These are phyloP conservation scores for Teunomyces atbi DNA, from an alignment of 805 yeast genomes.

Conservation along the genomic window DNA sequence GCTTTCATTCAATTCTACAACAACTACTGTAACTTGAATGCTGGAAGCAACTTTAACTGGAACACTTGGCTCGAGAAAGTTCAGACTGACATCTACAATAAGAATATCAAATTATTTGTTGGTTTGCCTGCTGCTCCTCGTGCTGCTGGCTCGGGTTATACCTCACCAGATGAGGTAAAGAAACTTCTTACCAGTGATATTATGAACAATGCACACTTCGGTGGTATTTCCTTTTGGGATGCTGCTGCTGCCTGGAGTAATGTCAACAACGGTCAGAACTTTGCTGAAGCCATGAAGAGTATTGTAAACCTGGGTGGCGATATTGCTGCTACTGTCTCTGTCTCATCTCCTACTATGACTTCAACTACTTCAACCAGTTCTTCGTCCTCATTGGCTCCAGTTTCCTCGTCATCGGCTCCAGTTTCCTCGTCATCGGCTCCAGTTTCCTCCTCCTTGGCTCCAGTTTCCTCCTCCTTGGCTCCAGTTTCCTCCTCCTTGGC, in stretches of 20 bases:
- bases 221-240: conserved; percentile 40
- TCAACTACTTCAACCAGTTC: conserved; percentile 7
- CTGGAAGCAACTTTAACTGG: conserved; percentile 48
- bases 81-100: conserved; percentile 56
- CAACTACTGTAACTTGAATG: conserved; percentile 61
- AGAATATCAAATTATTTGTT: conserved; percentile 63
- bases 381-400: conserved; percentile 2
- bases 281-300: conserved; percentile 17
- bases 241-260: conserved; percentile 28
- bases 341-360: conserved; percentile 1
- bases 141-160: conserved; percentile 56
- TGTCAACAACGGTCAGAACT: conserved; percentile 12
- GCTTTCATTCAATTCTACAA: conserved; percentile 89
- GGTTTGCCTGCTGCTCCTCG: conserved; percentile 64
- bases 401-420: neutral
- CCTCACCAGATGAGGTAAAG: conserved; percentile 19
- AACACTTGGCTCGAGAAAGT: conserved; percentile 75
- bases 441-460: neutral
- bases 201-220: conserved; percentile 24
- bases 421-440: conserved; percentile 6
- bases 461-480: neutral
- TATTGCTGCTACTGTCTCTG: conserved; percentile 7
- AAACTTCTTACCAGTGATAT: conserved; percentile 13
- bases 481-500: conserved; percentile 5
- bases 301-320: conserved; percentile 10